These are phyloP conservation scores for Orbilia blumenaviensis DNA, from an alignment of 2,329 filamentous ascomycete species.

Conservation along the genomic window DNA sequence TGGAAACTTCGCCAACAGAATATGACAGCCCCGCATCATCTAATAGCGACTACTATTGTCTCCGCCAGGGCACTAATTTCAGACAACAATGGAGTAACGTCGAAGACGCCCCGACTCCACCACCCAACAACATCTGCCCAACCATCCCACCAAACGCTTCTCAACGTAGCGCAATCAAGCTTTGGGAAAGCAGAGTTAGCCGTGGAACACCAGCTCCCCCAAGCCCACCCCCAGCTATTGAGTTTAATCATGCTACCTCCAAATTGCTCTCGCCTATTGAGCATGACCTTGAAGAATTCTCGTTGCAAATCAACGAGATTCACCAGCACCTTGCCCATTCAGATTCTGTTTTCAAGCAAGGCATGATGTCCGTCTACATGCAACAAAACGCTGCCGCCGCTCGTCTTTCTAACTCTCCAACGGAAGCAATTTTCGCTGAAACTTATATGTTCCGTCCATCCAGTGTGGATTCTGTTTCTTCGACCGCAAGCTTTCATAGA, in stretches of 20 bases:
- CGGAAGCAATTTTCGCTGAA: constrained; percentile 17
- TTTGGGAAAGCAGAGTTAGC: constrained; percentile 44
- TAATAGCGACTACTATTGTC: constrained; percentile 43
- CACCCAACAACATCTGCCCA: constrained; percentile 38
- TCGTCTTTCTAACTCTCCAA: constrained; percentile 44
- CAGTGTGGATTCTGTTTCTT: constrained; percentile 44
- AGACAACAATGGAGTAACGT: constrained; percentile 39
- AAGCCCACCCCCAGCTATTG: constrained; percentile 16
- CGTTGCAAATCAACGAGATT: constrained; percentile 48
- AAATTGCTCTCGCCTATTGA: constrained; percentile 32
- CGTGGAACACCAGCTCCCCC: constrained; percentile 43
- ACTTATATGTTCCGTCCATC: constrained; percentile 27
- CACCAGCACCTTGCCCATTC: constrained; percentile 48
- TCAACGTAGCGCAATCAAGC: constrained; percentile 39
- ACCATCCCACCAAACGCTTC: constrained; percentile 24
- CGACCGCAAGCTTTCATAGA: constrained; percentile 29
- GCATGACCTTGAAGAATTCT: constrained; percentile 45
- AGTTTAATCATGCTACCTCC: constrained; percentile 8
- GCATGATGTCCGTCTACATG: constrained; percentile 53
- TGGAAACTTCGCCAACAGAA: constrained; percentile 27
- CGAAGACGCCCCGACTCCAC: constrained; percentile 39
- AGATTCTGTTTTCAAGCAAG: constrained; percentile 47
- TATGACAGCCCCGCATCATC: constrained; percentile 40
- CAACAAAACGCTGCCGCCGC: constrained; percentile 51
- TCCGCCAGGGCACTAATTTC: constrained; percentile 29